Evolutionary conservation across 2,329 filamentous ascomycete species (phyloP).

Genomic region (Cladophialophora yegresii): DNA sequence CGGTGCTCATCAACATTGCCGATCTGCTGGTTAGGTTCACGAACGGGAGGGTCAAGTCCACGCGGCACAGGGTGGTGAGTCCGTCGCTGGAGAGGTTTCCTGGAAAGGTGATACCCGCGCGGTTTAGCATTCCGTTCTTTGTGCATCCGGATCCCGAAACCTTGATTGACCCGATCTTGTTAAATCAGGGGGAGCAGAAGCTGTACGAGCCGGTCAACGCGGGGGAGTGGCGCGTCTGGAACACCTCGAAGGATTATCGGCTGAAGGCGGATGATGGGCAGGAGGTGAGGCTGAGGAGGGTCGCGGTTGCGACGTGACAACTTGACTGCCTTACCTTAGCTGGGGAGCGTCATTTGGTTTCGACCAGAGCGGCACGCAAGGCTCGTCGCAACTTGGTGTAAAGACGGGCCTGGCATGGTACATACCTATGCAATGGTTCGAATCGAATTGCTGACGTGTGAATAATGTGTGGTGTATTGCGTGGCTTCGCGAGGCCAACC

Average conservation of each 20-base stretch:
- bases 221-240: constrained; percentile 28
- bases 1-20: constrained; percentile 56
- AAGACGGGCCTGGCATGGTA: neutral
- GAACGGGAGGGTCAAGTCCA: constrained; percentile 56
- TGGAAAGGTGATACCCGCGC: constrained; percentile 27
- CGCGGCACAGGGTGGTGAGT: constrained; percentile 52
- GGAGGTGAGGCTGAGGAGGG: constrained; percentile 11
- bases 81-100: constrained; percentile 31
- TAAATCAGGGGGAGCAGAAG: constrained; percentile 24
- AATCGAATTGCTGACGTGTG: neutral
- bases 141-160: constrained; percentile 38
- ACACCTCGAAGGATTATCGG: constrained; percentile 23
- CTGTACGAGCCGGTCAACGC: constrained; percentile 29
- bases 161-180: constrained; percentile 25
- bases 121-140: constrained; percentile 42
- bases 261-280: constrained; percentile 14
- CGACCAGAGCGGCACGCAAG: too few relatives aligned
- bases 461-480: neutral
- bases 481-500: neutral
- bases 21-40: constrained; percentile 56
- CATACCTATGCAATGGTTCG: neutral
- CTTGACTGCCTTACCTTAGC: neutral
- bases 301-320: constrained; percentile 7
- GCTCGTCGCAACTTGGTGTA: neutral
- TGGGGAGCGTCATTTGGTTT: neutral